phyloP scores from a whole-genome alignment of 192 early-diverging fungal species.

The Gamsiella multidivaricata region DNA sequence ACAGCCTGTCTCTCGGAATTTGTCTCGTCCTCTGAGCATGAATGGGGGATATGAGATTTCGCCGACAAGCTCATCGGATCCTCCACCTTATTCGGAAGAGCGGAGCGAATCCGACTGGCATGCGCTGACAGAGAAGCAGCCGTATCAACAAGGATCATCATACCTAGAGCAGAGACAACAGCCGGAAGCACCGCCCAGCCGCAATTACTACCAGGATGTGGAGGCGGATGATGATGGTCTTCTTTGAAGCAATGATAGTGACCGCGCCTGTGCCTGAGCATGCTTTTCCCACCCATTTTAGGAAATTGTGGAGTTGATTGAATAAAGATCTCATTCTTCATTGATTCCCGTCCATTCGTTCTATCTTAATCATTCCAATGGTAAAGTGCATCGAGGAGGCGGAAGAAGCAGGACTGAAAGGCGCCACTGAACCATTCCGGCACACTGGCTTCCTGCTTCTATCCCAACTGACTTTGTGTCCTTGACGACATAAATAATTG shows the following conservation, averaged over 20 bases:
- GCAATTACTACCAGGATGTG: constrained; percentile 23
- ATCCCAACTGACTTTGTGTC: not conserved
- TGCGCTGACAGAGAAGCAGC: constrained; percentile 22
- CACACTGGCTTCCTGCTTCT: no score
- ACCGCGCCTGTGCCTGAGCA: no score
- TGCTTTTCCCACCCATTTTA: no score
- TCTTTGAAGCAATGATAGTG: constrained; percentile 17
- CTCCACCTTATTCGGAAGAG: constrained; percentile 19
- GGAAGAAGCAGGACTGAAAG: no score
- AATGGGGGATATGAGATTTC: constrained; percentile 24
- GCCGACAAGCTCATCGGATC: not conserved
- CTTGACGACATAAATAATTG: no score
- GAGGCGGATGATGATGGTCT: constrained; percentile 19
- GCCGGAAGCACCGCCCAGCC: constrained; percentile 11
- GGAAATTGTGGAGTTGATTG: no score
- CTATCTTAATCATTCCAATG: no score
- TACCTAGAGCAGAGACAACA: not conserved
- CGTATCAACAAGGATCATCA: not conserved
- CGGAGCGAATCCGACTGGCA: constrained; percentile 39
- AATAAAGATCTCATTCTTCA: no score
- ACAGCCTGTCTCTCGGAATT: not conserved
- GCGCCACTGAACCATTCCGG: no score
- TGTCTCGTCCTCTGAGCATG: not conserved
- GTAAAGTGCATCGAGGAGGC: no score
- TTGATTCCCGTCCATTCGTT: no score